Conservation (phyloP, 2,329 filamentous ascomycete genomes). For the Xylariales sp. region DNA sequence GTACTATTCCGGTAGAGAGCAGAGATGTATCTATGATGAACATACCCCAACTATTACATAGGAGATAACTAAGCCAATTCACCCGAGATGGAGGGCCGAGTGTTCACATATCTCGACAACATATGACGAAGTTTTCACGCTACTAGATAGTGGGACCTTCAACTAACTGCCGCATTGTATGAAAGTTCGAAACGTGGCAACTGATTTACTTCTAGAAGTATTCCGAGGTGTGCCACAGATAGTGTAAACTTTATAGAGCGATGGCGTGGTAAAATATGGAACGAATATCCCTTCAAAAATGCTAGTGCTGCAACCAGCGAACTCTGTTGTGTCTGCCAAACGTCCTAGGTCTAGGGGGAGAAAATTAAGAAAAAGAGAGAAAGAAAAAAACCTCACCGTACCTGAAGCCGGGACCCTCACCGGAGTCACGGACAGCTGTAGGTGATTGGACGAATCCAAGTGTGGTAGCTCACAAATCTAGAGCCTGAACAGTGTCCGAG, state of each 20-base stretch:
- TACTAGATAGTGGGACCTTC: slow-evolving; percentile 11
- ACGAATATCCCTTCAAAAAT: slow-evolving; percentile 9
- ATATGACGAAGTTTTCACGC: slow-evolving; percentile 28
- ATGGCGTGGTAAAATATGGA: slow-evolving; percentile 19
- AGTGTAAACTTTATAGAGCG: not conserved
- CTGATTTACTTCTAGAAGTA: slow-evolving; percentile 25
- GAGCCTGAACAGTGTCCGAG: slow-evolving; percentile 24
- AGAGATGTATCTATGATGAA: not conserved
- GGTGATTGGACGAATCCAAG: slow-evolving; percentile 19
- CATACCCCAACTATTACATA: not conserved
- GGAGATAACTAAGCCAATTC: not conserved
- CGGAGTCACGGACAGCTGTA: slow-evolving; percentile 14
- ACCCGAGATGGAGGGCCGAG: slow-evolving; percentile 4
- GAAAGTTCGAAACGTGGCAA: slow-evolving; percentile 15
- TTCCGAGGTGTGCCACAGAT: slow-evolving; percentile 7
- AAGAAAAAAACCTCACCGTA: slow-evolving; percentile 6
- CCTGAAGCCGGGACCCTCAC: not conserved
- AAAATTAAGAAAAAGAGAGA: not conserved
- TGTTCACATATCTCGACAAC: not conserved
- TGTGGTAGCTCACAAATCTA: slow-evolving; percentile 24
- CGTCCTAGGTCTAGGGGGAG: slow-evolving; percentile 16
- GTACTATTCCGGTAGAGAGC: not conserved
- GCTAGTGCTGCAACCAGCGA: slow-evolving; percentile 29
- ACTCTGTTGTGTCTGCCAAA: slow-evolving; percentile 30
- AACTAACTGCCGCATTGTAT: not conserved